Percentiles rank a stretch among this genome's conserved stretches.
Evolutionary conservation across 192 early-diverging fungal genomes (phyloP).

Genomic region (Umbelopsis sp.): DNA sequence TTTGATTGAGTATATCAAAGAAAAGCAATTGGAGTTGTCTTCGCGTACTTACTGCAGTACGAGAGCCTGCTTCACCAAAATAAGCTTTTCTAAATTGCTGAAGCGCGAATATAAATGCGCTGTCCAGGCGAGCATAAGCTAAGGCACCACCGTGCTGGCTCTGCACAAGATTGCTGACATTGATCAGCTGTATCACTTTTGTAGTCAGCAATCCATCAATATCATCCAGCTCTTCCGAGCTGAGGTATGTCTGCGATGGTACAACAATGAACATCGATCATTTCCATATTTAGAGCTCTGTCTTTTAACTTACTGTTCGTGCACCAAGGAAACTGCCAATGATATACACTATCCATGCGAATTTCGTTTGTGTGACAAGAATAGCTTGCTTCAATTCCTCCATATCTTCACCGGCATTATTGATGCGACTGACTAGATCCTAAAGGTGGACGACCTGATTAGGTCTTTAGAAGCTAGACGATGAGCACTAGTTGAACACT

Average conservation of each 20-base stretch:
- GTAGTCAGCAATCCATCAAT: slow-evolving; percentile 77
- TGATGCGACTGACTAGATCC: slow-evolving; percentile 9
- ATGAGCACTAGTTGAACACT: slow-evolving; percentile 21
- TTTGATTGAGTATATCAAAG: neutral
- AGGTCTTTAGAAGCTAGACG: neutral
- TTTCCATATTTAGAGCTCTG: too few species aligned
- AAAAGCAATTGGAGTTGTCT: neutral
- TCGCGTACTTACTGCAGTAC: slow-evolving; percentile 38
- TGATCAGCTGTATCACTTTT: slow-evolving; percentile 70
- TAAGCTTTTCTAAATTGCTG: slow-evolving; percentile 79
- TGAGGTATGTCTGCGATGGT: slow-evolving; percentile 66
- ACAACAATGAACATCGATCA: slow-evolving; percentile 15
- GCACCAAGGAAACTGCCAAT: slow-evolving; percentile 69
- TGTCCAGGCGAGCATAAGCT: slow-evolving; percentile 70
- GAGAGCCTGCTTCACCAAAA: slow-evolving; percentile 70
- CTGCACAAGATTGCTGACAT: slow-evolving; percentile 65
- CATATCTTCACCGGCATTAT: slow-evolving; percentile 10
- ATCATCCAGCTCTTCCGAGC: slow-evolving; percentile 77
- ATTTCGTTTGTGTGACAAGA: slow-evolving; percentile 58
- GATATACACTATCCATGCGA: slow-evolving; percentile 83
- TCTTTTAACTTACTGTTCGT: slow-evolving; percentile 51
- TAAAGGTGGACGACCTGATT: neutral
- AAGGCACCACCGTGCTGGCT: slow-evolving; percentile 50
- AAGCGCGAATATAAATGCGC: slow-evolving; percentile 82
- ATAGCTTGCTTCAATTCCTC: slow-evolving; percentile 51